Conservation (phyloP, 1,284 basidiomycete genomes). For the Naganishia albida region DNA sequence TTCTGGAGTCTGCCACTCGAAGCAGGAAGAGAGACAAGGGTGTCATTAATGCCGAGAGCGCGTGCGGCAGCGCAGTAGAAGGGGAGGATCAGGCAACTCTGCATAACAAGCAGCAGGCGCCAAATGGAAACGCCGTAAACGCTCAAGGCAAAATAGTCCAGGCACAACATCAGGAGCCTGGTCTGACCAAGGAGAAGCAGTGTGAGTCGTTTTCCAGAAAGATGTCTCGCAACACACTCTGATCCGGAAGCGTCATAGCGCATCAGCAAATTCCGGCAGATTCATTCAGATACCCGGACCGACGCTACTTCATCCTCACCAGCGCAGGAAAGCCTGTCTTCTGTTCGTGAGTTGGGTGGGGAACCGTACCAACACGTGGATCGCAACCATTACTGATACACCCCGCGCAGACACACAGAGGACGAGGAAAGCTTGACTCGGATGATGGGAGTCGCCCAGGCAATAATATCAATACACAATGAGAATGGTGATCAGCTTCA, state of each 20-base stretch:
- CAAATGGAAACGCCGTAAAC: neutral
- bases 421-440: slow-evolving; percentile 61
- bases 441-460: slow-evolving; percentile 89
- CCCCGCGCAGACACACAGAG: slow-evolving; percentile 37
- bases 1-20: neutral
- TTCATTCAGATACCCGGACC: slow-evolving; percentile 38
- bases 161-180: neutral
- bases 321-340: slow-evolving; percentile 94
- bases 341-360: slow-evolving; percentile 62
- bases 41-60: too few relatives aligned
- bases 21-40: neutral
- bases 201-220: neutral
- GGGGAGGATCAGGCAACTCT: too few relatives aligned
- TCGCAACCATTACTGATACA: slow-evolving; percentile 34
- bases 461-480: slow-evolving; percentile 86
- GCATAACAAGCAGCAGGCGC: neutral
- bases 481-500: slow-evolving; percentile 75
- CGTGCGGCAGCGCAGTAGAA: too few relatives aligned
- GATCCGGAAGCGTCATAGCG: neutral
- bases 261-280: too few relatives aligned
- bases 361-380: slow-evolving; percentile 40
- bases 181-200: neutral
- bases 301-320: slow-evolving; percentile 88
- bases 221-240: neutral
- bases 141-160: neutral